phyloP scores from a whole-genome alignment of 2,329 filamentous ascomycete genomes.

The Talaromyces sp. region DNA sequence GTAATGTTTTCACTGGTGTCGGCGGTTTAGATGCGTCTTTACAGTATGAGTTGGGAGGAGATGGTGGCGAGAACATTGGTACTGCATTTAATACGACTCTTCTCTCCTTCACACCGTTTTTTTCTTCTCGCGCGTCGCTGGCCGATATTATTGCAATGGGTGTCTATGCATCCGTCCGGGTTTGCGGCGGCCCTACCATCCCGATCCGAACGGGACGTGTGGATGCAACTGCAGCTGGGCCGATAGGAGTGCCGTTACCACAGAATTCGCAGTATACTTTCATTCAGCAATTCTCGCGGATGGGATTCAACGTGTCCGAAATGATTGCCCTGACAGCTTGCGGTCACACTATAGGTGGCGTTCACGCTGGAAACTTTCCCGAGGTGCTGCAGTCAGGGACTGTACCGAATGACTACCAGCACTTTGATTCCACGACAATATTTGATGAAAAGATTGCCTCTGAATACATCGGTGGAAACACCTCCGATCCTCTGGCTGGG shows the following conservation, averaged over 20 bases:
- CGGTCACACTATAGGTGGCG: slow-evolving; percentile 15
- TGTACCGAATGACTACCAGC: slow-evolving; percentile 13
- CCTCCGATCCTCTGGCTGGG: slow-evolving; percentile 9
- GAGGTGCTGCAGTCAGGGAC: slow-evolving; percentile 10
- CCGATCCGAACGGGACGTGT: slow-evolving; percentile 14
- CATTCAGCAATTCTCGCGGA: slow-evolving; percentile 15
- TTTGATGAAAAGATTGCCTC: slow-evolving; percentile 15
- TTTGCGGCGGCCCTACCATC: slow-evolving; percentile 12
- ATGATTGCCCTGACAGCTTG: slow-evolving; percentile 16
- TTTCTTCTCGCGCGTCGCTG: slow-evolving; percentile 14
- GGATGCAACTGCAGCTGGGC: slow-evolving; percentile 15
- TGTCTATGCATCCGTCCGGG: slow-evolving; percentile 13
- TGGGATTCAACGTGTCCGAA: slow-evolving; percentile 17
- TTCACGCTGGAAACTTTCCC: slow-evolving; percentile 15
- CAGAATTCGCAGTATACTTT: slow-evolving; percentile 17
- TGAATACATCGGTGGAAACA: slow-evolving; percentile 13
- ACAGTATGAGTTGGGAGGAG: slow-evolving; percentile 14
- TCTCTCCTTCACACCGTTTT: slow-evolving; percentile 3
- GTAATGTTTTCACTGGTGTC: slow-evolving; percentile 7
- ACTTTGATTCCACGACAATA: slow-evolving; percentile 14
- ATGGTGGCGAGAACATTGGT: slow-evolving; percentile 15
- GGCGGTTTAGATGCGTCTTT: slow-evolving; percentile 14
- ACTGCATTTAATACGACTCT: slow-evolving; percentile 13
- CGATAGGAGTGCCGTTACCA: slow-evolving; percentile 14
- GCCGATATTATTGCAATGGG: slow-evolving; percentile 15